Evolutionary conservation across 1,139 yeast species (phyloP).

Genomic region (Debaryomyces singareniensis): DNA sequence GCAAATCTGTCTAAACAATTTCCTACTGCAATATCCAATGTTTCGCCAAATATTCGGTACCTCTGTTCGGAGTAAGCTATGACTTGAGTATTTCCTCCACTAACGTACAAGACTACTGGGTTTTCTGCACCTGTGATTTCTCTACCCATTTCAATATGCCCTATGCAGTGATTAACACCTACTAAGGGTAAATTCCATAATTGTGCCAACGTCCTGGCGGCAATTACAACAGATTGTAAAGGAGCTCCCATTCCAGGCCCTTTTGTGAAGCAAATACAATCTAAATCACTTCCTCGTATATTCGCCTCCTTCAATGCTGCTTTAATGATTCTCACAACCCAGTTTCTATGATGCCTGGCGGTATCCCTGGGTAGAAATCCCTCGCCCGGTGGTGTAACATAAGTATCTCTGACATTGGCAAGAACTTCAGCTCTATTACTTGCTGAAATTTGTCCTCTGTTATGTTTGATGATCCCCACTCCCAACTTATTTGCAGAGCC

Average conservation of each 20-base stretch:
- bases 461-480: conserved; percentile 82
- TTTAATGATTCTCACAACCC: conserved; percentile 82
- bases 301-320: conserved; percentile 60
- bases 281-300: conserved; percentile 55
- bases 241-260: conserved; percentile 99
- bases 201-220: conserved; percentile 80
- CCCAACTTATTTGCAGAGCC: conserved; percentile 97
- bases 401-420: conserved; percentile 88
- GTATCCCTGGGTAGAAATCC: conserved; percentile 95
- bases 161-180: conserved; percentile 96
- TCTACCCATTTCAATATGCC: conserved; percentile 98
- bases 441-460: conserved; percentile 42
- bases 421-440: conserved; percentile 67
- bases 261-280: conserved; percentile 90
- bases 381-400: conserved; percentile 95
- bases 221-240: conserved; percentile 83
- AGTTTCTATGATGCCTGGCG: conserved; percentile 91
- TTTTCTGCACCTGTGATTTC: conserved; percentile 93
- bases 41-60: conserved; percentile 94
- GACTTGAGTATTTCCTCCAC: conserved; percentile 98
- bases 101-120: conserved; percentile 92
- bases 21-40: conserved; percentile 94
- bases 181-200: conserved; percentile 81
- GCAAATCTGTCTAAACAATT: conserved; percentile 96
- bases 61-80: conserved; percentile 92